Evolutionary conservation across 345 rosid species (phyloP).

Genomic region (Eucalyptus erythrocorys): DNA sequence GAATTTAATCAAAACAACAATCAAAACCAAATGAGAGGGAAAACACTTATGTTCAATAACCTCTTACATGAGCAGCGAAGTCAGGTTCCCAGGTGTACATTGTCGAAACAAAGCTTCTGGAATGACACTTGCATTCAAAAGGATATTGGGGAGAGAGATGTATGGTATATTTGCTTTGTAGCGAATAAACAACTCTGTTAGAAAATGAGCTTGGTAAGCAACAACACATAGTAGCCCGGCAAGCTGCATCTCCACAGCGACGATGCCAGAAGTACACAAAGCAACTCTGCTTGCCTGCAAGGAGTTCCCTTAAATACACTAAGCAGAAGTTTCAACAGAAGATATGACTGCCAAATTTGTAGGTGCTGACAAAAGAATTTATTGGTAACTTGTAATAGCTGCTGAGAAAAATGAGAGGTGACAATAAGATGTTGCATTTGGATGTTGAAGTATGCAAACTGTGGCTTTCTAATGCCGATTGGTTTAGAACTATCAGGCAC

Average conservation of each 20-base stretch:
- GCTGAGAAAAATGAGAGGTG: neutral
- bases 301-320: neutral
- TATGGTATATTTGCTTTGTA: constrained; percentile 79
- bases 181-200: constrained; percentile 64
- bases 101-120: constrained; percentile 77
- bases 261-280: constrained; percentile 91
- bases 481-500: too few relatives aligned
- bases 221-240: constrained; percentile 71
- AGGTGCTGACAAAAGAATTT: neutral
- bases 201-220: constrained; percentile 71
- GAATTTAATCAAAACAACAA: neutral
- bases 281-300: constrained; percentile 78
- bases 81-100: constrained; percentile 56
- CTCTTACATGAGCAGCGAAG: constrained; percentile 44
- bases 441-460: neutral
- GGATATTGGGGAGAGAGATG: constrained; percentile 85
- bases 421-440: neutral
- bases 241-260: constrained; percentile 77
- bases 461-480: neutral
- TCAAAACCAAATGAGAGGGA: neutral
- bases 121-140: constrained; percentile 52
- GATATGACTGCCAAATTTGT: neutral
- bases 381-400: too few relatives aligned
- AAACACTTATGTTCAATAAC: neutral
- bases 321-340: neutral